phyloP scores from a whole-genome alignment of 371 early-diverging fungal species.

The Syncephalastrum sp. region DNA sequence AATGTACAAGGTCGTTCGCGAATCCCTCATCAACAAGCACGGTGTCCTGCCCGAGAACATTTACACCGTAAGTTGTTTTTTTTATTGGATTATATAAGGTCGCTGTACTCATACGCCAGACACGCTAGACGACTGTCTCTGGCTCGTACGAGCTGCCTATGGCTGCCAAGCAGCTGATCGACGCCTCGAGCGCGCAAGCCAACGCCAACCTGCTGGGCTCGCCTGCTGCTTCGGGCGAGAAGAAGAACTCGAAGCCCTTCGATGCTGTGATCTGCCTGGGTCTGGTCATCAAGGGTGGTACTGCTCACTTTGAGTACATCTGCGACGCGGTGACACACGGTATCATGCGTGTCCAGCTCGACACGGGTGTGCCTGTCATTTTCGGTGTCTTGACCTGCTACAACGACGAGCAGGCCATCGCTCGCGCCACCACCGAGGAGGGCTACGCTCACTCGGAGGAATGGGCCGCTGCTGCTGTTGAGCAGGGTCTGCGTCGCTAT shows the following conservation, averaged over 20 bases:
- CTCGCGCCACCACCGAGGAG: conserved; percentile 71
- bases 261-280: conserved; percentile 95
- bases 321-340: conserved; percentile 89
- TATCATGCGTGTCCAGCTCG: conserved; percentile 89
- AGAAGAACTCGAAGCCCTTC: conserved; percentile 46
- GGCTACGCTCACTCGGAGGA: conserved; percentile 94
- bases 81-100: too few species aligned
- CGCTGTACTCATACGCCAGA: too few species aligned
- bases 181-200: conserved; percentile 59
- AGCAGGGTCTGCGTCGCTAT: conserved; percentile 76
- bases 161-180: conserved; percentile 79
- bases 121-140: conserved; percentile 59
- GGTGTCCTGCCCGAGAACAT: conserved; percentile 76
- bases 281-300: conserved; percentile 94
- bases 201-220: conserved; percentile 57
- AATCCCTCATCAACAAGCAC: conserved; percentile 62
- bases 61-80: conserved; percentile 38
- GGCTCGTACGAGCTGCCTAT: conserved; percentile 95
- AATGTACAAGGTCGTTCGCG: conserved; percentile 73
- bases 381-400: conserved; percentile 97
- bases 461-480: conserved; percentile 98
- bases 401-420: conserved; percentile 89
- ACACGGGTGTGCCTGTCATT: conserved; percentile 85
- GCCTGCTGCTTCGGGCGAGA: conserved; percentile 22
- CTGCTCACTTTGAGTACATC: conserved; percentile 98